Evolutionary conservation across 1,139 yeast species (phyloP).

Genomic region (Sugiyamaella novakii): DNA sequence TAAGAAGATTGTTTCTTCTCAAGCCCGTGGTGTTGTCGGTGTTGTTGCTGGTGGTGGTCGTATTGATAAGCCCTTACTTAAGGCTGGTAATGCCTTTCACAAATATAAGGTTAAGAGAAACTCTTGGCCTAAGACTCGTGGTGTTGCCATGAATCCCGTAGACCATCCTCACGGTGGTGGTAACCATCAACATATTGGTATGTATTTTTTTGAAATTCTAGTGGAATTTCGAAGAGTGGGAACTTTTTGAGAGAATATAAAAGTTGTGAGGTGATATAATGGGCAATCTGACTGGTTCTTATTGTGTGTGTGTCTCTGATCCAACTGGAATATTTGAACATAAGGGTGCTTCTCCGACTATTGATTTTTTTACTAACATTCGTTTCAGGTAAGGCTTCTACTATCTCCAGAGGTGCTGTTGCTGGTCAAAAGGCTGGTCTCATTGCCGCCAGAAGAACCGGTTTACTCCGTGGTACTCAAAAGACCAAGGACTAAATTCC

Average conservation of each 20-base stretch:
- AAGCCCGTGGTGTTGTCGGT: conserved; percentile 99
- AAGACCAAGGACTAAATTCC: conserved; percentile 75
- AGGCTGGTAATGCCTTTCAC: conserved; percentile 99
- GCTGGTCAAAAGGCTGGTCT: conserved; percentile 99
- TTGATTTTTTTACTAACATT: too few species aligned
- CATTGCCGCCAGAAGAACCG: conserved; percentile 99
- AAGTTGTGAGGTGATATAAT: too few species aligned
- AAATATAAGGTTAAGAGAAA: conserved; percentile 98
- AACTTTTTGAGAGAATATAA: too few species aligned
- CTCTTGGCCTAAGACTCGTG: conserved; percentile 99
- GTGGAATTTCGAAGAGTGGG: too few species aligned
- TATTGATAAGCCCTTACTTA: conserved; percentile 98
- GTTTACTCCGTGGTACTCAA: conserved; percentile 99
- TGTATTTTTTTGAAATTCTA: too few species aligned
- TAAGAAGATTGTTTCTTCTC: conserved; percentile 91
- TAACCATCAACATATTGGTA: conserved; percentile 99
- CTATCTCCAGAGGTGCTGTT: conserved; percentile 99
- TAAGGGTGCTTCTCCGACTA: too few species aligned
- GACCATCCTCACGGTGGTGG: conserved; percentile 99
- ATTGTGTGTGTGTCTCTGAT: too few species aligned
- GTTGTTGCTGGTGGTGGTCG: conserved; percentile 99
- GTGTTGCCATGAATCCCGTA: conserved; percentile 99
- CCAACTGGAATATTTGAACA: too few species aligned
- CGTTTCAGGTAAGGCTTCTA: conserved; percentile 99
- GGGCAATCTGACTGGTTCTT: too few species aligned